Conservation (phyloP, 352 stramenopile genomes). For the Albugo candida region DNA sequence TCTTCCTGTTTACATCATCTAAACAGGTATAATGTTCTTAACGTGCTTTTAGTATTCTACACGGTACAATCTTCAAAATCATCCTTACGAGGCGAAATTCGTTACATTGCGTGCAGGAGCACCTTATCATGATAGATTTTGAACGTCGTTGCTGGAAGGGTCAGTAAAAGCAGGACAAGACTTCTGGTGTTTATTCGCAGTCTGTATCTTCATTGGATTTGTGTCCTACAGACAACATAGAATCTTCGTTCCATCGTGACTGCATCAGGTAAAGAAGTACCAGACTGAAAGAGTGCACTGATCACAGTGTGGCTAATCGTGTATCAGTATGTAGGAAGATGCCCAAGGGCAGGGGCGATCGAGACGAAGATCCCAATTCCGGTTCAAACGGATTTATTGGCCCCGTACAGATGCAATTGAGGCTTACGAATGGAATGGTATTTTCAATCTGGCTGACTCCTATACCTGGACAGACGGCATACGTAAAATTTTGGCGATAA, state of each 20-base stretch:
- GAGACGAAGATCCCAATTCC: slow-evolving; percentile 52
- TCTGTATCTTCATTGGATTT: no score
- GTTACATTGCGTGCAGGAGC: slow-evolving; percentile 26
- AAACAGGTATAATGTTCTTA: slow-evolving; percentile 40
- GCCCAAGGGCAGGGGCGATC: slow-evolving; percentile 52
- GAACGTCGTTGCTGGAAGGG: background rate
- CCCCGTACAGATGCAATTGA: slow-evolving; percentile 68
- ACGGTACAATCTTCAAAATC: slow-evolving; percentile 54
- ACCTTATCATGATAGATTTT: no score
- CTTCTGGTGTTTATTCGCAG: slow-evolving; percentile 10
- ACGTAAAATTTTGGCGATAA: no score
- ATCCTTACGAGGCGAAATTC: slow-evolving; percentile 47
- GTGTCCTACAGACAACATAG: no score
- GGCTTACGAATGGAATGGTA: slow-evolving; percentile 72
- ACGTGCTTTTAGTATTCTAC: slow-evolving; percentile 30
- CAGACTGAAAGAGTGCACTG: no score
- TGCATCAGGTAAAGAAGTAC: no score
- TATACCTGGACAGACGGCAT: no score
- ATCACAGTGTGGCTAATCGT: no score
- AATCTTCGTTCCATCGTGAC: no score
- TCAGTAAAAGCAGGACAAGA: slow-evolving; percentile 42
- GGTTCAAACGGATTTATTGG: slow-evolving; percentile 56
- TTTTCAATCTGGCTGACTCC: slow-evolving; percentile 27
- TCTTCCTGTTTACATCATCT: slow-evolving; percentile 55
- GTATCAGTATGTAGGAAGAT: no score